Evolutionary conservation across 768 basidiomycete species (phyloP).

Genomic region (Naganishia onofrii): DNA sequence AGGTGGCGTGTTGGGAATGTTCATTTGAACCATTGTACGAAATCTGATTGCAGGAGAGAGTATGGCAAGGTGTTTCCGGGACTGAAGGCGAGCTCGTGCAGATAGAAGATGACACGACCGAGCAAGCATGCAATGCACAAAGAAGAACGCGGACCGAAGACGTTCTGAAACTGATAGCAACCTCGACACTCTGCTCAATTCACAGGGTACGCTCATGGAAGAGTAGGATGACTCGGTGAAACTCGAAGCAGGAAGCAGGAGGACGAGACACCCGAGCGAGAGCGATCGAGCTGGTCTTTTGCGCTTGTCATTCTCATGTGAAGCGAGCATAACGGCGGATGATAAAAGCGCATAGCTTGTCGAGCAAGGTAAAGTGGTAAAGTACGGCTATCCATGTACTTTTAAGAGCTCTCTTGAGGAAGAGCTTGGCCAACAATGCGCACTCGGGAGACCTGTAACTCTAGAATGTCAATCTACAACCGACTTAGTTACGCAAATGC

Average conservation of each 20-base stretch:
- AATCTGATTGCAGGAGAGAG: neutral
- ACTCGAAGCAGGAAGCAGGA: no score
- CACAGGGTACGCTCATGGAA: no score
- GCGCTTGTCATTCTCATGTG: neutral
- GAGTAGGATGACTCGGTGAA: neutral
- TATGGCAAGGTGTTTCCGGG: neutral
- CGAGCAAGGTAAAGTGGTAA: neutral
- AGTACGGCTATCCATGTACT: neutral
- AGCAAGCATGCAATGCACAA: constrained; percentile 8
- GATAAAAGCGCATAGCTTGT: neutral
- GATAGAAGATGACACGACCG: neutral
- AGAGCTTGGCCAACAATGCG: no score
- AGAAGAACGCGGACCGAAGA: no score
- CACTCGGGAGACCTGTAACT: no score
- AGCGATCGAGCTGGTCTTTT: constrained; percentile 4
- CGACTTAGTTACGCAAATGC: no score
- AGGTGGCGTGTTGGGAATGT: constrained; percentile 41
- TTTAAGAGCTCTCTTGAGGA: no score
- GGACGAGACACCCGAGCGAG: neutral
- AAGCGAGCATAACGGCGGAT: neutral
- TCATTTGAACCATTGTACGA: constrained; percentile 9
- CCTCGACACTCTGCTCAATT: no score
- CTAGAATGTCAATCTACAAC: no score
- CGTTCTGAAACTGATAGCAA: no score
- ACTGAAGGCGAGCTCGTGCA: constrained; percentile 18